Percentiles rank a stretch among this genome's conserved stretches.
Evolutionary conservation across 805 yeast species (phyloP).

Genomic region (Candida easanensis): DNA sequence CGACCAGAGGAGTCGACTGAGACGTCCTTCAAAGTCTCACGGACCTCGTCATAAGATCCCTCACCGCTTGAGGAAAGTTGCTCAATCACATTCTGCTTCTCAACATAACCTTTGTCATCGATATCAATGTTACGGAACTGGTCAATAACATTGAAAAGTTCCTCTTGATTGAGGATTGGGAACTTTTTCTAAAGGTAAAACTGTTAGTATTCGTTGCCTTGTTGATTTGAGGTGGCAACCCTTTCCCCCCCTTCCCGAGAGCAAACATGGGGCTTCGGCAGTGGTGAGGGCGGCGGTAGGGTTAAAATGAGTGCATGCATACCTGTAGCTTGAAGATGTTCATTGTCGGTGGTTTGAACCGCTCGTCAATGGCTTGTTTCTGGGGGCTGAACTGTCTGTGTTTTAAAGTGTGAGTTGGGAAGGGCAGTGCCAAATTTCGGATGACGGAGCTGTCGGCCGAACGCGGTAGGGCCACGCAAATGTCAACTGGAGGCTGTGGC

Average conservation of each 20-base stretch:
- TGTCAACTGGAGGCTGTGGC: no score
- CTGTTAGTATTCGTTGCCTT: slow-evolving; percentile 8
- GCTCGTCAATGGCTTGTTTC: not conserved
- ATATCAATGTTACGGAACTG: slow-evolving; percentile 81
- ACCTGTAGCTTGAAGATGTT: slow-evolving; percentile 64
- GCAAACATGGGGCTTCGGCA: not conserved
- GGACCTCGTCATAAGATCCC: slow-evolving; percentile 85
- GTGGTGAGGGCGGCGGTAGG: not conserved
- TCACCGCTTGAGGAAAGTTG: slow-evolving; percentile 75
- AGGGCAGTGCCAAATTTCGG: not conserved
- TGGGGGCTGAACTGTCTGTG: no score
- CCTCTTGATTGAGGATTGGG: slow-evolving; percentile 84
- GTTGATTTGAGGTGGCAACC: not conserved
- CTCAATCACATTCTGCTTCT: slow-evolving; percentile 86
- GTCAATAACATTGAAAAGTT: slow-evolving; percentile 79
- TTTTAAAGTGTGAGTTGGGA: not conserved
- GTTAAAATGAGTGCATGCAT: slow-evolving; percentile 24
- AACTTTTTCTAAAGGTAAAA: slow-evolving; percentile 57
- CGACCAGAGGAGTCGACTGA: slow-evolving; percentile 96
- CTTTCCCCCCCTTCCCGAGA: not conserved
- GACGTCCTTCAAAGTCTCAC: slow-evolving; percentile 89
- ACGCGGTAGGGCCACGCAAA: not conserved
- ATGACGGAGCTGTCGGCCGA: not conserved
- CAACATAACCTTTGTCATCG: slow-evolving; percentile 93
- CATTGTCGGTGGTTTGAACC: slow-evolving; percentile 34